Percentiles rank a stretch among this genome's conserved stretches.
These are phyloP conservation scores for Crithidia brevicula DNA, from an alignment of 208 protist species.

Conservation along the genomic window DNA sequence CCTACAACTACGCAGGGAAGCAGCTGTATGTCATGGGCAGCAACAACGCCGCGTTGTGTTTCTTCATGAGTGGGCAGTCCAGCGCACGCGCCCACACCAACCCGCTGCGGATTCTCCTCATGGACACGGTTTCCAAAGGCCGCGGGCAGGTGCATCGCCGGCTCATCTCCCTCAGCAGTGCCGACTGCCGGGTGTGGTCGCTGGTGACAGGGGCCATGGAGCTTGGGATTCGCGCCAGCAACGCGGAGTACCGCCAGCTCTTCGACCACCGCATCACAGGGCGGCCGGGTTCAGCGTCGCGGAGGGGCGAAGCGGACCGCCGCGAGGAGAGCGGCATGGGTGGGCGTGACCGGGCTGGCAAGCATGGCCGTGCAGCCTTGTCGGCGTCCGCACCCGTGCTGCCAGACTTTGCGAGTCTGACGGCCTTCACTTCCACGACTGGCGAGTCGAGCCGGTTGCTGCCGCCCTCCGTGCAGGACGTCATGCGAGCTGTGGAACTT, in stretches of 20 bases:
- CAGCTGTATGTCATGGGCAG: slow-evolving; percentile 71
- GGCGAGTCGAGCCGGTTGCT: slow-evolving; percentile 23
- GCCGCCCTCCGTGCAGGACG: slow-evolving; percentile 28
- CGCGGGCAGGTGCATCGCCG: slow-evolving; percentile 27
- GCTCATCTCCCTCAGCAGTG: slow-evolving; percentile 57
- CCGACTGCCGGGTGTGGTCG: slow-evolving; percentile 70
- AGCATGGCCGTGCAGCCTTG: neutral
- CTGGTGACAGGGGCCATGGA: slow-evolving; percentile 48
- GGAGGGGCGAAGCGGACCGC: neutral
- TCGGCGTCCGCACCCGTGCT: neutral
- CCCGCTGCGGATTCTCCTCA: slow-evolving; percentile 43
- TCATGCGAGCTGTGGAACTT: slow-evolving; percentile 34
- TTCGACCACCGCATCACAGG: slow-evolving; percentile 38
- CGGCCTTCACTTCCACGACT: slow-evolving; percentile 5
- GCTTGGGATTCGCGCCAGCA: slow-evolving; percentile 72
- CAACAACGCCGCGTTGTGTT: slow-evolving; percentile 71
- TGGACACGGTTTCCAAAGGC: slow-evolving; percentile 26
- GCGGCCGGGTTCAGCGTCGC: slow-evolving; percentile 2
- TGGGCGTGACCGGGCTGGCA: neutral
- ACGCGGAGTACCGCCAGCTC: slow-evolving; percentile 58
- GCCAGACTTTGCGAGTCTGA: neutral
- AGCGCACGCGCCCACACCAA: slow-evolving; percentile 59
- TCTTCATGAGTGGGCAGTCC: slow-evolving; percentile 61
- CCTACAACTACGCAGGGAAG: slow-evolving; percentile 64
- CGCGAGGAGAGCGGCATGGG: slow-evolving; percentile 1